Evolutionary conservation across 2,329 filamentous ascomycete genomes (phyloP), one percentile per base, ranked within the genome.

Genomic region (Neofusicoccum parvum): DNA sequence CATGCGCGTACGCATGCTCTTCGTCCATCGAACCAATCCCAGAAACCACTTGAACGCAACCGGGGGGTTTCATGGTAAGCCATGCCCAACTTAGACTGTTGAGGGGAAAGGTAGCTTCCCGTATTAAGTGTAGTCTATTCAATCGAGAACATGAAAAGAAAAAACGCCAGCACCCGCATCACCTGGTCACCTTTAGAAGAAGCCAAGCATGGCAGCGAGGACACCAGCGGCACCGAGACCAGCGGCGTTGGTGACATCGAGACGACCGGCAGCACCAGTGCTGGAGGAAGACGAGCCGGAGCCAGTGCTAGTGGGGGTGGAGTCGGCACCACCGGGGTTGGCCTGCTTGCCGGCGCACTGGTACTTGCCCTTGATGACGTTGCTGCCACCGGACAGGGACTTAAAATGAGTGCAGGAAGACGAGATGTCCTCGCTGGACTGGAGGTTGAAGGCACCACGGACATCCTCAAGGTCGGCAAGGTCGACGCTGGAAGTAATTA

Each of bases 401-500:
- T 80, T 68, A 78, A 82, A 83, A 66, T 72, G 66, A 66, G 67
- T 66, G 77, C 82, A 84, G 41, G 73, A 71, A 23, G 67, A 62
- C 62, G 71, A 70, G 68, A 84, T 73, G 71, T 83, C 75, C 53
- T 72, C 73, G 59, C 78, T 76, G 14, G 80, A 82, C 72, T 82
- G 79, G 62, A 84, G 72, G 78, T 82, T 83, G 78, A 83, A 83
- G 50, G 81, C 80, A 76, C 82, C 82, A 68, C 75, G 75, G 69
- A 83, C 80, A 65, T 78, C 76, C 66, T 74, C 70, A 46, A 84
- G 75, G 17, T 80, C 75, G 67, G 91, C 89, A 63, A 97, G 85
- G 41, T 83, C 75, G 70, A 95, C 88, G 67, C 92, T 96, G 71
- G 1, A 64, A 45, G 23, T 6, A 14, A 73, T 82, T 72, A 81